Conservation (phyloP, 352 stramenopile species). For the Globisporangium takayamanum region DNA sequence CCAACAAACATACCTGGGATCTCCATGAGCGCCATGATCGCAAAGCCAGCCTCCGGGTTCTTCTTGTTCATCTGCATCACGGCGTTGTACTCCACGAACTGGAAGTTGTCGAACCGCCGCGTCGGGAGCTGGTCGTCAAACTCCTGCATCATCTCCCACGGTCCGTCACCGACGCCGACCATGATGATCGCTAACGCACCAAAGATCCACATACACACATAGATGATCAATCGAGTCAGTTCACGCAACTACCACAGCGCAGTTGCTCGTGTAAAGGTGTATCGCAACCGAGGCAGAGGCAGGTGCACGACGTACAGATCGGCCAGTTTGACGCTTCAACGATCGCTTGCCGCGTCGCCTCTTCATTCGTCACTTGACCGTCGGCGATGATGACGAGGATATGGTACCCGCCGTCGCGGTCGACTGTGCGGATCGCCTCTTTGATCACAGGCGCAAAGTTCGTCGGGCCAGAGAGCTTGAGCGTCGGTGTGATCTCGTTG, state of each 20-base stretch:
- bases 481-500: constrained; percentile 43
- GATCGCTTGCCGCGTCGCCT: constrained; percentile 51
- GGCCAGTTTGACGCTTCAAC: constrained; percentile 57
- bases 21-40: constrained; percentile 67
- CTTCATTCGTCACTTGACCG: constrained; percentile 53
- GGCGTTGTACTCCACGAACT: constrained; percentile 70
- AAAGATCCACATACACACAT: neutral
- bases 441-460: constrained; percentile 69
- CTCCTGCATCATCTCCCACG: constrained; percentile 73
- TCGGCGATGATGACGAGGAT: constrained; percentile 75
- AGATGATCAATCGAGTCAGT: neutral
- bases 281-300: neutral
- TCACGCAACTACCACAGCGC: neutral
- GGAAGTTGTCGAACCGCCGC: constrained; percentile 78
- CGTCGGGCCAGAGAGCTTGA: constrained; percentile 50
- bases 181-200: constrained; percentile 44
- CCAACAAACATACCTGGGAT: constrained; percentile 42
- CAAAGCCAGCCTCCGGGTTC: constrained; percentile 62
- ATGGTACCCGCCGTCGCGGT: constrained; percentile 50
- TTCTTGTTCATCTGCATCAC: constrained; percentile 62
- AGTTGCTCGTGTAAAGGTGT: neutral
- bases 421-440: constrained; percentile 40
- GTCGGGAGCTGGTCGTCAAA: constrained; percentile 65
- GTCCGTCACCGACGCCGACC: constrained; percentile 69
- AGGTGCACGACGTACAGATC: constrained; percentile 32